phyloP scores from a whole-genome alignment of 805 yeast species.

The Metschnikowia bowlesiae region DNA sequence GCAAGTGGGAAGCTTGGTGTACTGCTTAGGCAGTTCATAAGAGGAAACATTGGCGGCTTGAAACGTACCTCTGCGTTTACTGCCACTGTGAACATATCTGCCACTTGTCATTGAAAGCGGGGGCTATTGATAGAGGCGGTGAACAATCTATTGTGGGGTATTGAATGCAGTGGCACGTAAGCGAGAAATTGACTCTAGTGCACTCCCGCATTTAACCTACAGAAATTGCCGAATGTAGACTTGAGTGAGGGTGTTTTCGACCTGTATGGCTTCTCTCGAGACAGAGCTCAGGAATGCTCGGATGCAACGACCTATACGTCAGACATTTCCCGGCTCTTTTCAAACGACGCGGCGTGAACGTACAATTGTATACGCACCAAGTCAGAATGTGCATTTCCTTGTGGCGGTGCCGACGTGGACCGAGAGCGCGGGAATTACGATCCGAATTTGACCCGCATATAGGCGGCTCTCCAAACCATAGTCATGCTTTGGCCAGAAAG shows the following conservation, averaged over 20 bases:
- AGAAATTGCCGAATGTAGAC: neutral
- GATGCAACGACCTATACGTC: neutral
- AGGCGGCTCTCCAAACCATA: neutral
- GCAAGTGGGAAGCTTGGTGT: neutral
- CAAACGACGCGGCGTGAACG: slow-evolving; percentile 1
- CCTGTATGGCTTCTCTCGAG: neutral
- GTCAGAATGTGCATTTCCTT: slow-evolving; percentile 1
- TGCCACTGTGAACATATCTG: neutral
- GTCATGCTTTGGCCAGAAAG: neutral
- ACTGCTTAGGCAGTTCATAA: neutral
- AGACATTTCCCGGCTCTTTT: neutral
- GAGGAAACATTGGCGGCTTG: neutral
- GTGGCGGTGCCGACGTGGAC: neutral
- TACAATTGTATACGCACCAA: neutral
- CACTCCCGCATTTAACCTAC: neutral
- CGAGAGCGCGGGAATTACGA: neutral
- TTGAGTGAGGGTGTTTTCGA: neutral
- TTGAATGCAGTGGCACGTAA: neutral
- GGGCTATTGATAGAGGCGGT: neutral
- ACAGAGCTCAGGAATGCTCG: neutral
- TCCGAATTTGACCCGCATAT: neutral
- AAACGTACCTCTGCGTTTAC: neutral
- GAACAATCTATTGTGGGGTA: neutral
- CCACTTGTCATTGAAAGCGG: neutral
- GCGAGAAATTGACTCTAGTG: neutral